phyloP scores from a whole-genome alignment of 2,329 filamentous ascomycete species.

The Byssothecium circinans region DNA sequence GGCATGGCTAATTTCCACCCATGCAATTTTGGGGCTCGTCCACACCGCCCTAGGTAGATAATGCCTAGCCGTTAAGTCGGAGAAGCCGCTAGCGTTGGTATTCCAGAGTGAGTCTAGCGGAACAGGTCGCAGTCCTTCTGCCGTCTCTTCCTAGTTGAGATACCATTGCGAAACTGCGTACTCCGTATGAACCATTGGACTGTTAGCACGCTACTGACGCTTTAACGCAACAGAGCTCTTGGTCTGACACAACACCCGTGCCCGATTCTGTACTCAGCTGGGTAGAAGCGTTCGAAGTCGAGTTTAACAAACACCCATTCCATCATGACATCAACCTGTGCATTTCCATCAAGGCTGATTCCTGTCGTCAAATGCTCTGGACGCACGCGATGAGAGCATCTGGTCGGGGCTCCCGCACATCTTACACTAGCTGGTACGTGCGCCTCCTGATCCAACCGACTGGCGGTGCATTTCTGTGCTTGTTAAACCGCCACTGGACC shows the following conservation, averaged over 20 bases:
- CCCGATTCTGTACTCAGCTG: too few species aligned
- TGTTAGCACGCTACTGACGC: too few species aligned
- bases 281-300: too few species aligned
- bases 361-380: not conserved
- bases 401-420: not conserved
- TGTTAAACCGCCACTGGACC: conserved; percentile 3
- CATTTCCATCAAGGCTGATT: not conserved
- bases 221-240: too few species aligned
- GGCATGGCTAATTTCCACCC: not conserved
- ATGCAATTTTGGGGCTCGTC: too few species aligned
- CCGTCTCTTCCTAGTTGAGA: not conserved
- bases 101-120: not conserved
- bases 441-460: conserved; percentile 2
- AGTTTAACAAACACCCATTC: not conserved
- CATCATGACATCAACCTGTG: conserved; percentile 1
- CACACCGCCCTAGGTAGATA: not conserved
- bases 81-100: not conserved
- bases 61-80: not conserved
- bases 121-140: not conserved
- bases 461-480: too few species aligned
- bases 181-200: too few species aligned
- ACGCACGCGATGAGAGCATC: not conserved
- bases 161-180: too few species aligned
- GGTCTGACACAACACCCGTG: too few species aligned
- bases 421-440: conserved; percentile 13